Evolutionary conservation across 164 flowering plant species (phyloP), one percentile per base, ranked within the genome.

Genomic region (Magnolia officinalis): DNA sequence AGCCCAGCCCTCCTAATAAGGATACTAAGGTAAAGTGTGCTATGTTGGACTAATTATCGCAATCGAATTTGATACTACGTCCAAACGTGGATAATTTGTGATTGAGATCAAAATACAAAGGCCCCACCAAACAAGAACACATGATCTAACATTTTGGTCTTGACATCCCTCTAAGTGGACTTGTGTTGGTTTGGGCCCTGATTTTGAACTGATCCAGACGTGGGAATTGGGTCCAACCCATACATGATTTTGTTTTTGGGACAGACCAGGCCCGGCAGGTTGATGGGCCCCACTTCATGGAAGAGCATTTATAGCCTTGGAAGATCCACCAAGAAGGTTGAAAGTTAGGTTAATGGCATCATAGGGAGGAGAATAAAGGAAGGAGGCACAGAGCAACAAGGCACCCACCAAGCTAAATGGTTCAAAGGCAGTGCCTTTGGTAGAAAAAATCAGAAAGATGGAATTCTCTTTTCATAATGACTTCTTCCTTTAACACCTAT

Each of bases 381-480:
- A 66, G 55, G 70, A 81, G 76, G 78, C 83, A 81, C 77, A 58
- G 71, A 49, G 78, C 80, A 77, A 82, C 72, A 75, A 74, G 77
- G 75, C 82, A 81, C 83, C 80, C 74, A 75, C 79, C 82, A 77
- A 77, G 31, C 77, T 50, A 74, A 82, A 82, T 78, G 83, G 81
- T 37, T 80, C 29, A 78, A 73, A 74, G 45, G 77, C 69, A 29
- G 45, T 11, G 24, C 6, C 50, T 14, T 24, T 11, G n/a, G 20
- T 9, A 68, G 71, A 29, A 68, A 68, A 14, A 23, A 72, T 16
- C 19, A 68, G 67, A 73, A 80, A 82, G 76, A 58, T 68, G 72
- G 81, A 81, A 79, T 81, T 82, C 80, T 75, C 64, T 80, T 82
- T 85, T 79, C 26, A 80, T 80, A 83, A 79, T 84, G 79, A 80